A percentile compares a stretch with the other conserved stretches of the same genome.
These are phyloP conservation scores for Magnolia kwangsiensis DNA, from an alignment of 164 flowering plant species.

Conservation along the genomic window DNA sequence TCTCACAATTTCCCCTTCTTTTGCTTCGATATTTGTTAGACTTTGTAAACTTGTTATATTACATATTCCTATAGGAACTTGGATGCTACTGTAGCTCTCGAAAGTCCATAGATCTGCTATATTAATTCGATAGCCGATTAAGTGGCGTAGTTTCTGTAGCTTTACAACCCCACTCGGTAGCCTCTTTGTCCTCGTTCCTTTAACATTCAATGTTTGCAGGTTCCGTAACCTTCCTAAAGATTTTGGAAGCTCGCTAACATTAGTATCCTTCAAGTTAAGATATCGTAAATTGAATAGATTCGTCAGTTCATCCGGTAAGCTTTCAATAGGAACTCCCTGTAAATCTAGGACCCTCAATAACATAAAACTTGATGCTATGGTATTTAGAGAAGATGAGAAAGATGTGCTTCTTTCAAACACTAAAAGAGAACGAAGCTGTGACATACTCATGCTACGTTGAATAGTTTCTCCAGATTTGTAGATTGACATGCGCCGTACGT, in stretches of 20 bases:
- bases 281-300: conserved; percentile 33
- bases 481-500: conserved; percentile 2
- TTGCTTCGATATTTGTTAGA: conserved; percentile 27
- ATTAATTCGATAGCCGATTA: conserved; percentile 10
- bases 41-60: conserved; percentile 25
- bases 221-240: conserved; percentile 33
- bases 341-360: conserved; percentile 35
- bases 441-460: conserved; percentile 5
- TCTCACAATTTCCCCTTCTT: conserved; percentile 15
- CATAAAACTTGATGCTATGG: conserved; percentile 13
- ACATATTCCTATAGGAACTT: conserved; percentile 28
- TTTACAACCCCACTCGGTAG: conserved; percentile 28
- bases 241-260: conserved; percentile 32
- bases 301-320: conserved; percentile 20
- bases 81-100: conserved; percentile 8
- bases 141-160: conserved; percentile 33
- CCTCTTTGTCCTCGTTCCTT: conserved; percentile 24
- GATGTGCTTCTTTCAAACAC: conserved; percentile 18
- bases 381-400: conserved; percentile 16
- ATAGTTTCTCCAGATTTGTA: conserved; percentile 7
- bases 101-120: conserved; percentile 1
- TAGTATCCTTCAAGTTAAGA: conserved; percentile 30
- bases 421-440: conserved; percentile 33
- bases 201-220: conserved; percentile 36
- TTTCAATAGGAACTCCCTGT: conserved; percentile 23